These are phyloP conservation scores for Fraxinus americana DNA, from an alignment of 257 asterid genomes.

Conservation along the genomic window DNA sequence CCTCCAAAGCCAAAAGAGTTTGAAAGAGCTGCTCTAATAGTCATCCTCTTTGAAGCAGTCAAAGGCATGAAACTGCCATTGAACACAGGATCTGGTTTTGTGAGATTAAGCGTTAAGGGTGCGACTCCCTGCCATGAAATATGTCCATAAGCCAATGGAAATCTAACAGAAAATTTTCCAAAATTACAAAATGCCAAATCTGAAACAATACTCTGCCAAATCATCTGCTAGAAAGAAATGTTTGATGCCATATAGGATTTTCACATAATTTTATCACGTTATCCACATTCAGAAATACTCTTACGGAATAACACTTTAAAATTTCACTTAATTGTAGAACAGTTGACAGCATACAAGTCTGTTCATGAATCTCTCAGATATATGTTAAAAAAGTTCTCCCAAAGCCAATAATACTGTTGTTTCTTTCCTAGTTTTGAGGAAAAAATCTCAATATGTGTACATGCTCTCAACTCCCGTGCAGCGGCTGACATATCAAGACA, in stretches of 20 bases:
- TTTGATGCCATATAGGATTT: neutral
- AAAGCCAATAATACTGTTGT: neutral
- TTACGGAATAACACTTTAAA: neutral
- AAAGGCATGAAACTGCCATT: conserved; percentile 70
- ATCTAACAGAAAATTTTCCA: neutral
- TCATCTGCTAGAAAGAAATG: neutral
- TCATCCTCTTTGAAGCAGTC: conserved; percentile 67
- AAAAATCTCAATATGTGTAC: neutral
- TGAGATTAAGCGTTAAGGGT: conserved; percentile 79
- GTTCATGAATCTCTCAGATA: neutral
- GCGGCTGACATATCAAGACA: neutral
- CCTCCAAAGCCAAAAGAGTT: conserved; percentile 99
- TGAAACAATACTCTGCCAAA: neutral
- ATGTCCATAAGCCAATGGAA: neutral
- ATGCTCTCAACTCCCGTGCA: neutral
- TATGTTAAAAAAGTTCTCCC: neutral
- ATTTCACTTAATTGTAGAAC: neutral
- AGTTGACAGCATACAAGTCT: neutral
- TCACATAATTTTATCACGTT: neutral
- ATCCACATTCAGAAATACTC: neutral
- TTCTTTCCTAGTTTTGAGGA: neutral
- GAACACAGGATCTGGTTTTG: conserved; percentile 71
- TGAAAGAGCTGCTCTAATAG: conserved; percentile 74
- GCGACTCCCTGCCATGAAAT: conserved; percentile 67
- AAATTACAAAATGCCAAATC: neutral